Conservation (phyloP, 2,329 filamentous ascomycete genomes). For the Lasiodiplodia sp. region DNA sequence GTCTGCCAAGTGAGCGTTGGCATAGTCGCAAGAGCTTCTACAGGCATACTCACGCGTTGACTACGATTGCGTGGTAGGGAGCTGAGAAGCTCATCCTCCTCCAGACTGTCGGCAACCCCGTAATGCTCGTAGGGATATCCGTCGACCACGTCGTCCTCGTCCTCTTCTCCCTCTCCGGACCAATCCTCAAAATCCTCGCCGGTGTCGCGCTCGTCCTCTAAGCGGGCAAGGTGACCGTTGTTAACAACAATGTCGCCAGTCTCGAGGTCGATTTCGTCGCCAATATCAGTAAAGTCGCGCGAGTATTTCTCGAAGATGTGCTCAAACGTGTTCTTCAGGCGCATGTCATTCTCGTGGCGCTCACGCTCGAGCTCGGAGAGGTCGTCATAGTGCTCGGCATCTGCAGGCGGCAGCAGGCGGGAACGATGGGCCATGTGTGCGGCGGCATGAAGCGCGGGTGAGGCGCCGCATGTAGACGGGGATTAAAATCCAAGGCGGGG, state of each 20-base stretch:
- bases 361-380: conserved; percentile 18
- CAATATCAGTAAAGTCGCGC: conserved; percentile 80
- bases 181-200: conserved; percentile 39
- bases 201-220: conserved; percentile 65
- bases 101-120: not conserved
- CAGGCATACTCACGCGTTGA: not conserved
- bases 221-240: conserved; percentile 80
- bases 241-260: conserved; percentile 86
- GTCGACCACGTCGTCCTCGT: not conserved
- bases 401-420: conserved; percentile 13
- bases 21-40: not conserved
- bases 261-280: conserved; percentile 86
- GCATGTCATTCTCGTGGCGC: conserved; percentile 39
- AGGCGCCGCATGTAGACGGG: not conserved
- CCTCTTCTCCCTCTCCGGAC: not conserved
- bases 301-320: conserved; percentile 89
- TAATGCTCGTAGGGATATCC: not conserved
- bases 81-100: conserved; percentile 26
- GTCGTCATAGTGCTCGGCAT: conserved; percentile 23
- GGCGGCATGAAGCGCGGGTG: not conserved
- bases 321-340: conserved; percentile 85
- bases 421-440: conserved; percentile 6
- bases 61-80: not conserved
- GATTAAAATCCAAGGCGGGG: not conserved
- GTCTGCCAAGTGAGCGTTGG: conserved; percentile 2